Evolutionary conservation across 495 filamentous ascomycete genomes (phyloP), one percentile per base, ranked within the genome.

Genomic region (Hyaloscypha hepaticicola): DNA sequence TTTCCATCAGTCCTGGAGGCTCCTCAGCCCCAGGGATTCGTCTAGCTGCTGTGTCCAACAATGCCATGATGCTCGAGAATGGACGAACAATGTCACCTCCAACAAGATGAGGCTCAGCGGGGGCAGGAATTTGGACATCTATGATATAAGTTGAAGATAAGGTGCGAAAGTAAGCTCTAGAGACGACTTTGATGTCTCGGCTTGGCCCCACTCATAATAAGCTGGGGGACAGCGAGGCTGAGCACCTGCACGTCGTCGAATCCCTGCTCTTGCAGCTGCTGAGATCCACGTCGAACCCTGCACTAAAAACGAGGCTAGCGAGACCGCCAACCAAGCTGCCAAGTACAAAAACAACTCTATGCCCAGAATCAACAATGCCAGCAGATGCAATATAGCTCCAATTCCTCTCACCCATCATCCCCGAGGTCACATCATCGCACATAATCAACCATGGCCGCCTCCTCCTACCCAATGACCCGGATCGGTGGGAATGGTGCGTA

Each of bases 271-370:
- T 53, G 50, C 21, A 27, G 50, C 50, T 25, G 50, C 50, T 5
- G 50, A 53, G 25, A n/a, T 29, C 27, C 8, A 29, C 19, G 3
- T 24, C 11, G 16, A n/a, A 57, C 25, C 50, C 16, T 28, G 21
- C 22, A 28, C 50, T 53, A 53, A 53, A 53, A 53, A 26, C 53
- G n/a, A 28, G 53, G 53, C 53, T 57, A 57, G 28, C 53, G 26
- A 57, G 16, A 24, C 0, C 53, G 16, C 0, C 6, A 33, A 21
- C 53, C 12, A 53, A 53, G 22, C 22, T 11, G 49, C 11, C 22
- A 14, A 24, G 49, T 21, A 8, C 9, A 14, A 24, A 14, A 24
- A 14, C 28, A 2, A 21, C 26, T 57, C 27, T 19, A 14, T 34
- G 16, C 11, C 26, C 19, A 57, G 33, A 25, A 57, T 31, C 16